Percentiles rank a stretch among this genome's conserved stretches.
These are phyloP conservation scores for Grosmannia clavigera DNA, from an alignment of 2,329 filamentous ascomycete species.

Conservation along the genomic window DNA sequence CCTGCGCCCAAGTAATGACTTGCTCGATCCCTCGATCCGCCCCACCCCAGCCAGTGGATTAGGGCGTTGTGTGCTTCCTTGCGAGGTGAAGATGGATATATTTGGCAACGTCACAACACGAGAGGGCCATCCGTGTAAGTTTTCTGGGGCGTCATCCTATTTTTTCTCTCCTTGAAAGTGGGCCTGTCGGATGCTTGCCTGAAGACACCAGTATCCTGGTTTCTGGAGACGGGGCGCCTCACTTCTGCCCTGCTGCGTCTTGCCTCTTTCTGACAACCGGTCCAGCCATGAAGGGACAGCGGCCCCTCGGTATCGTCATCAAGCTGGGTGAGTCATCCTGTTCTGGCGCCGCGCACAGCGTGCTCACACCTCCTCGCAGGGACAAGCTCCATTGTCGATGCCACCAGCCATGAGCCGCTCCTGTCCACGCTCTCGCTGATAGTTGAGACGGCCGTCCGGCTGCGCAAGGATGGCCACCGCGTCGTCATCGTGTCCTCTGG, in stretches of 20 bases:
- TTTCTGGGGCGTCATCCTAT: neutral
- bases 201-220: neutral
- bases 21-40: neutral
- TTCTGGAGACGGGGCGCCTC: neutral
- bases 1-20: constrained; percentile 3
- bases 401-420: constrained; percentile 85
- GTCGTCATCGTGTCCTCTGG: constrained; percentile 96
- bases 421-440: constrained; percentile 84
- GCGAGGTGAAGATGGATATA: constrained; percentile 1
- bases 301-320: constrained; percentile 66
- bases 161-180: neutral
- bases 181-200: neutral
- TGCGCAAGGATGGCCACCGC: constrained; percentile 81
- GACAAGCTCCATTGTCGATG: constrained; percentile 97
- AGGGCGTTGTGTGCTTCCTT: neutral
- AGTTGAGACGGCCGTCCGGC: constrained; percentile 80
- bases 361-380: constrained; percentile 40
- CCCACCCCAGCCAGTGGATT: neutral
- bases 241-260: neutral
- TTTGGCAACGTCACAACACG: neutral
- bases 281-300: constrained; percentile 51
- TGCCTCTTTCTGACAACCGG: neutral
- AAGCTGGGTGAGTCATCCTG: constrained; percentile 57
- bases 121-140: constrained; percentile 1
- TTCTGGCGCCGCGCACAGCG: too few species aligned